These are phyloP conservation scores for Ceratobasidium sp. DNA, from an alignment of 1,284 basidiomycete species.

Conservation along the genomic window DNA sequence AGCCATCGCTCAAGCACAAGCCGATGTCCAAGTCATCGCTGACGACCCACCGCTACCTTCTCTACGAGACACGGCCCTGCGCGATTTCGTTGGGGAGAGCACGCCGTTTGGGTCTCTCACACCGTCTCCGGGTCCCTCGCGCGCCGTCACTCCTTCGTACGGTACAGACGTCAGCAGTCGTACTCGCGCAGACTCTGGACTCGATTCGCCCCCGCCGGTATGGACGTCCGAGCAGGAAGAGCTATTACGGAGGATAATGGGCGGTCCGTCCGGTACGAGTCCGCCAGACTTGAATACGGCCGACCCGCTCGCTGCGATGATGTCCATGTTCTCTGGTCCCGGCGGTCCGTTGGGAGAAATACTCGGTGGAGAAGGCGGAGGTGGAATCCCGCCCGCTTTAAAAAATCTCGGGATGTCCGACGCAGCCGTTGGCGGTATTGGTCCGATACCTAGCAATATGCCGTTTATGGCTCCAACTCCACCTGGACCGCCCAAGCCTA, in stretches of 20 bases:
- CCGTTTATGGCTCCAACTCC: conserved; percentile 50
- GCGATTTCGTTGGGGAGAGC: conserved; percentile 75
- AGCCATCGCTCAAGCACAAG: conserved; percentile 50
- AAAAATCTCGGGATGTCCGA: conserved; percentile 39
- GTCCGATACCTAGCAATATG: background rate
- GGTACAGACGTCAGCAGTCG: conserved; percentile 48
- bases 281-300: conserved; percentile 8
- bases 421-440: background rate
- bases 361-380: conserved; percentile 16
- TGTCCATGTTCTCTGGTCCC: conserved; percentile 40
- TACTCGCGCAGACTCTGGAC: conserved; percentile 49
- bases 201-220: conserved; percentile 36
- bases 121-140: conserved; percentile 57
- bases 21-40: conserved; percentile 1
- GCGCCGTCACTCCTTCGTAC: conserved; percentile 52
- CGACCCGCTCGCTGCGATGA: conserved; percentile 38
- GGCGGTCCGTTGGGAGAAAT: conserved; percentile 40
- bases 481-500: conserved; percentile 54
- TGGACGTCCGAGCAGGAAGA: conserved; percentile 41
- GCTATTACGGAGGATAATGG: conserved; percentile 38
- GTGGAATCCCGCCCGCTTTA: conserved; percentile 21
- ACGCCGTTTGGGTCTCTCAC: conserved; percentile 61
- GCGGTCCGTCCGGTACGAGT: conserved; percentile 27
- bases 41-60: conserved; percentile 62
- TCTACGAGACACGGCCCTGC: conserved; percentile 56